A percentile compares a stretch with the other conserved stretches of the same genome.
Evolutionary conservation across 495 filamentous ascomycete genomes (phyloP).

Genomic region (Neurospora sp.): DNA sequence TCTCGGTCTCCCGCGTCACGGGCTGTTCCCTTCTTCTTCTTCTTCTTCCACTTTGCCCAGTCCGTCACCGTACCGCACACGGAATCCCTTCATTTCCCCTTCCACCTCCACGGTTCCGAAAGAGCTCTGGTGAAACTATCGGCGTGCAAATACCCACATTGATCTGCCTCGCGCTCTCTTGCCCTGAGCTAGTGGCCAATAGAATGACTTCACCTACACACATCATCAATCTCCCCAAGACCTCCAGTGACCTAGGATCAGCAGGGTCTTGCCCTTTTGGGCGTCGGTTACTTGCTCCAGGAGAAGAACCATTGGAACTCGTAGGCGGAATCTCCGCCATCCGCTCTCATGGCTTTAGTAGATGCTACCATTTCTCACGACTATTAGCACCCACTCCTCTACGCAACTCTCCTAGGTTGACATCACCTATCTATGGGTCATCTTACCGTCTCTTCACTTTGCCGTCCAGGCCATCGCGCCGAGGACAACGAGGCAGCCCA

Average conservation of each 20-base stretch:
- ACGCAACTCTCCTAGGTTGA: not conserved
- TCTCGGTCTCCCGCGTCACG: conserved; percentile 11
- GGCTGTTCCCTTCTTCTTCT: conserved; percentile 5
- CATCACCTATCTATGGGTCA: not conserved
- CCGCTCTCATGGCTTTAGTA: not conserved
- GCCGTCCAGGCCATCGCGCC: conserved; percentile 1
- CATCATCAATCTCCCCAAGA: conserved; percentile 3
- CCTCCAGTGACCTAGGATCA: conserved; percentile 16
- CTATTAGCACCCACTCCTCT: not conserved
- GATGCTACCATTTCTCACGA: not conserved
- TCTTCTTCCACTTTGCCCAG: not conserved
- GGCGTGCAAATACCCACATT: not conserved
- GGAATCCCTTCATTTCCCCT: not conserved
- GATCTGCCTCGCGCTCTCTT: not conserved
- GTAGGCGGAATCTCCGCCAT: not conserved
- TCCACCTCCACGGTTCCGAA: not conserved
- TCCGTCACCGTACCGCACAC: not conserved
- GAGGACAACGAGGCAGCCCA: conserved; percentile 19
- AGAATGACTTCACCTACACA: conserved; percentile 14
- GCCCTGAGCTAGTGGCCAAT: conserved; percentile 11
- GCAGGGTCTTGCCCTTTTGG: conserved; percentile 20
- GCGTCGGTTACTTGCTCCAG: not conserved
- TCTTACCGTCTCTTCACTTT: conserved; percentile 1
- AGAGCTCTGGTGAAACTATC: not conserved
- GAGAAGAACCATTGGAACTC: not conserved